A percentile compares a stretch with the other conserved stretches of the same genome.
Conservation (phyloP, 1,284 basidiomycete genomes). For the Stygiomarasmius scandens region DNA sequence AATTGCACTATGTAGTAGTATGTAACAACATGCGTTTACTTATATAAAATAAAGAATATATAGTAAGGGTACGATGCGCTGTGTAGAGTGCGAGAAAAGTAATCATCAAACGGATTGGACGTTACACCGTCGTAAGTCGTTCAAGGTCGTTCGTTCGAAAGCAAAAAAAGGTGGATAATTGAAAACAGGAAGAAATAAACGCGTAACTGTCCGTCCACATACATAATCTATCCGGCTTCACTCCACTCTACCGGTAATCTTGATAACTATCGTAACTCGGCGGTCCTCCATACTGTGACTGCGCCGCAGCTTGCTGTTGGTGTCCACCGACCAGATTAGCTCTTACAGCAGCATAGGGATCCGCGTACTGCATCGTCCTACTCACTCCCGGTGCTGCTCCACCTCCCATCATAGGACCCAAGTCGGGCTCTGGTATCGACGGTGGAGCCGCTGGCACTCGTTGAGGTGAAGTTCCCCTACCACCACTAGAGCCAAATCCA, state of each 20-base stretch:
- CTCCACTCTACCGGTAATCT: not conserved
- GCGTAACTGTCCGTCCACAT: not conserved
- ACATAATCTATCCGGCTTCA: not conserved
- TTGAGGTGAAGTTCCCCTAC: conserved; percentile 19
- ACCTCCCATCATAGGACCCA: conserved; percentile 18
- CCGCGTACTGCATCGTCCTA: conserved; percentile 87
- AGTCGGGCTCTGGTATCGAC: conserved; percentile 38
- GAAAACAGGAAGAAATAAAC: not conserved
- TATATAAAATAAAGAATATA: not conserved
- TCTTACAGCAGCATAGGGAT: conserved; percentile 77
- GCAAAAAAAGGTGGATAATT: not conserved
- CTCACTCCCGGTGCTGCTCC: conserved; percentile 65
- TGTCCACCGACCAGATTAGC: conserved; percentile 45
- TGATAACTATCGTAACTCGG: not conserved
- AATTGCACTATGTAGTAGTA: not conserved
- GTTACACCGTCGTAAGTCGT: not conserved
- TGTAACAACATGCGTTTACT: not conserved
- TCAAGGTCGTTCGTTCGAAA: not conserved
- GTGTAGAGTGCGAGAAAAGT: not conserved
- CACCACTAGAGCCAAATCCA: conserved; percentile 50
- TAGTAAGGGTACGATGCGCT: not conserved
- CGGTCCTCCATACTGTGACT: not conserved
- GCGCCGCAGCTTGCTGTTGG: conserved; percentile 25
- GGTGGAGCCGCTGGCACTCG: conserved; percentile 29
- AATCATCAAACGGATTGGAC: not conserved